A percentile compares a stretch with the other conserved stretches of the same genome.
Conservation (phyloP, 805 yeast genomes). For the Clavispora fructus region DNA sequence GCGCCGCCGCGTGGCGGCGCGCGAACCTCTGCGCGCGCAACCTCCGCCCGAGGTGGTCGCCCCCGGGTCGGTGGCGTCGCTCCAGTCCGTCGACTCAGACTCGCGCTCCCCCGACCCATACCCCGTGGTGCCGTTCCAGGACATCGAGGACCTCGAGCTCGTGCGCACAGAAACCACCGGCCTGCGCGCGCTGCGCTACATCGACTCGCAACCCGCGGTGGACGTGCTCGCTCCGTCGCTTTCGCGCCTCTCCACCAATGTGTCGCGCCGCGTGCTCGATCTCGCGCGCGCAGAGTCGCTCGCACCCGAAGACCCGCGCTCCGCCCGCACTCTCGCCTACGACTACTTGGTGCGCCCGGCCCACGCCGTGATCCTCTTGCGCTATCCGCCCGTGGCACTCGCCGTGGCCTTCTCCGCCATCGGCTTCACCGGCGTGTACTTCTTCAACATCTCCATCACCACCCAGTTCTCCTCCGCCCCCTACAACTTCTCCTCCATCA, state of each 20-base stretch:
- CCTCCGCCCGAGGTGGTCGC: too few relatives aligned
- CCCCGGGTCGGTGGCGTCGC: too few relatives aligned
- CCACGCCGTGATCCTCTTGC: constrained; percentile 54
- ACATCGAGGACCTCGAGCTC: background rate
- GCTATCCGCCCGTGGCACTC: constrained; percentile 69
- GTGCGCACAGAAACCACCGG: background rate
- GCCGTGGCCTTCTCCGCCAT: constrained; percentile 64
- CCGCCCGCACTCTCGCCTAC: constrained; percentile 24
- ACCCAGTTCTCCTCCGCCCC: constrained; percentile 58
- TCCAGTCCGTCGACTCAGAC: background rate
- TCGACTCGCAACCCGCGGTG: constrained; percentile 12
- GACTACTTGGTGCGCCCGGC: constrained; percentile 54
- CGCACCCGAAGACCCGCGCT: constrained; percentile 8
- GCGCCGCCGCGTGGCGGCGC: background rate
- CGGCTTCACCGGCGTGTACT: constrained; percentile 66
- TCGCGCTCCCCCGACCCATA: background rate
- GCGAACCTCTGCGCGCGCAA: too few relatives aligned
- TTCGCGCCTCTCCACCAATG: constrained; percentile 31
- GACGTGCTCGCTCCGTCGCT: constrained; percentile 39
- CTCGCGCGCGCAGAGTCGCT: constrained; percentile 7
- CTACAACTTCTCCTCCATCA: constrained; percentile 59
- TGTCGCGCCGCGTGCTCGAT: constrained; percentile 17
- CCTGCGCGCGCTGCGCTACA: background rate
- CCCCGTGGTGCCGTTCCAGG: background rate
- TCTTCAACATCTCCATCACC: constrained; percentile 70